Evolutionary conservation across 345 rosid genomes (phyloP).

Genomic region (Turnera subulata): DNA sequence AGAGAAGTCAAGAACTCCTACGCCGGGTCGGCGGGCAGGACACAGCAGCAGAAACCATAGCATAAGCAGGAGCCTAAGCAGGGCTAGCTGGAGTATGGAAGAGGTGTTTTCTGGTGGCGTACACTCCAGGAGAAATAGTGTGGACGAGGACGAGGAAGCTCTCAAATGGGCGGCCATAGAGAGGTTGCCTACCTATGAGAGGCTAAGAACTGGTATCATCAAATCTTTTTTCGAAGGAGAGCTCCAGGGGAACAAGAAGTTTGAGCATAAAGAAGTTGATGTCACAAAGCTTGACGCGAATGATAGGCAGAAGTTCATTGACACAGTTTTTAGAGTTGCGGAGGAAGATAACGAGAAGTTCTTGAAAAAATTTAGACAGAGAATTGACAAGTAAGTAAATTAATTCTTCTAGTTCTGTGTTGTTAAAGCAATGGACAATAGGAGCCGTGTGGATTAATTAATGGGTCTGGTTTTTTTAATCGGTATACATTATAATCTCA

Average conservation of each 20-base stretch:
- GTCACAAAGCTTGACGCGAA: slow-evolving; percentile 61
- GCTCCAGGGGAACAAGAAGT: slow-evolving; percentile 20
- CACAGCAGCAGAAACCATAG: slow-evolving; percentile 12
- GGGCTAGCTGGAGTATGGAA: slow-evolving; percentile 56
- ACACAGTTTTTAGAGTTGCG: slow-evolving; percentile 57
- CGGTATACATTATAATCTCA: too few relatives aligned
- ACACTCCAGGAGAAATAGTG: slow-evolving; percentile 36
- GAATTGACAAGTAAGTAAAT: neutral
- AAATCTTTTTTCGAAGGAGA: slow-evolving; percentile 38
- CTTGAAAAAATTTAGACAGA: slow-evolving; percentile 57
- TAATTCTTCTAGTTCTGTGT: too few relatives aligned
- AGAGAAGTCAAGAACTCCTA: slow-evolving; percentile 27
- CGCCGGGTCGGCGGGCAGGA: slow-evolving; percentile 17
- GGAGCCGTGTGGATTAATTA: too few relatives aligned
- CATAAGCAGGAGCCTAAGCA: slow-evolving; percentile 53
- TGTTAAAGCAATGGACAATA: too few relatives aligned
- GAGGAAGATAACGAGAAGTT: slow-evolving; percentile 81
- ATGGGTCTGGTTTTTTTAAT: too few relatives aligned
- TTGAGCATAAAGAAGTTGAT: slow-evolving; percentile 48
- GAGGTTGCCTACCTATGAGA: slow-evolving; percentile 71
- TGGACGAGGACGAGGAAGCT: slow-evolving; percentile 78
- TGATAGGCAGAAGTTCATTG: slow-evolving; percentile 64
- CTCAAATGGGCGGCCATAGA: slow-evolving; percentile 92
- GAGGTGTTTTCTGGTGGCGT: slow-evolving; percentile 43
- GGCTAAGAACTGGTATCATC: slow-evolving; percentile 68